Evolutionary conservation across 2,329 filamentous ascomycete species (phyloP).

Genomic region (Colletotrichum sp.): DNA sequence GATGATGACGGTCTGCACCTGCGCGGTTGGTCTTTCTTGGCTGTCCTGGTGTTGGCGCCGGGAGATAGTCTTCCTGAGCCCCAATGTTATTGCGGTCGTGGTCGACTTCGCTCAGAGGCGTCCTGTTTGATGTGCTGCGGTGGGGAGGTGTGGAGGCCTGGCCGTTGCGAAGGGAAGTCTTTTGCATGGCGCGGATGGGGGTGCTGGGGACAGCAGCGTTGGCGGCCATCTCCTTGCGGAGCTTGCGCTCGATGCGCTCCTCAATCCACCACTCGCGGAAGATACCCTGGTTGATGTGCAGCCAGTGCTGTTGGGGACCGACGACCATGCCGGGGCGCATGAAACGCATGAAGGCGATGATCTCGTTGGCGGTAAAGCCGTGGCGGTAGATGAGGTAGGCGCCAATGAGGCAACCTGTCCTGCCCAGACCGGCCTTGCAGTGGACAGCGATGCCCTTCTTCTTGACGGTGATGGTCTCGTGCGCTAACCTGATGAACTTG

Average conservation of each 20-base stretch:
- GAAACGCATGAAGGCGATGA: slow-evolving; percentile 98
- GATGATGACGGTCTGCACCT: slow-evolving; percentile 78
- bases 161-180: slow-evolving; percentile 64
- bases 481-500: slow-evolving; percentile 93
- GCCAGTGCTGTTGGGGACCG: slow-evolving; percentile 97
- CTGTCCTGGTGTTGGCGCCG: slow-evolving; percentile 93
- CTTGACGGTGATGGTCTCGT: slow-evolving; percentile 90
- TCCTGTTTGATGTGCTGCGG: slow-evolving; percentile 74
- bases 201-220: slow-evolving; percentile 60
- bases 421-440: slow-evolving; percentile 95
- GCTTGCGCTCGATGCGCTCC: slow-evolving; percentile 77
- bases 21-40: slow-evolving; percentile 86
- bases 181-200: slow-evolving; percentile 66
- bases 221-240: slow-evolving; percentile 63
- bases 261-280: slow-evolving; percentile 99
- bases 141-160: slow-evolving; percentile 83
- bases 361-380: slow-evolving; percentile 95
- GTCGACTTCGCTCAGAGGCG: slow-evolving; percentile 93
- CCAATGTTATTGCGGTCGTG: slow-evolving; percentile 73
- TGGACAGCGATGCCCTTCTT: slow-evolving; percentile 96
- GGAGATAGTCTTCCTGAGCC: slow-evolving; percentile 88
- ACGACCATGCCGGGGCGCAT: slow-evolving; percentile 99
- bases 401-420: slow-evolving; percentile 95
- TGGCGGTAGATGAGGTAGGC: slow-evolving; percentile 98
- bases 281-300: slow-evolving; percentile 93